These are phyloP conservation scores for Oryza coarctata DNA, from an alignment of 176 grass and related monocot genomes.

Conservation along the genomic window DNA sequence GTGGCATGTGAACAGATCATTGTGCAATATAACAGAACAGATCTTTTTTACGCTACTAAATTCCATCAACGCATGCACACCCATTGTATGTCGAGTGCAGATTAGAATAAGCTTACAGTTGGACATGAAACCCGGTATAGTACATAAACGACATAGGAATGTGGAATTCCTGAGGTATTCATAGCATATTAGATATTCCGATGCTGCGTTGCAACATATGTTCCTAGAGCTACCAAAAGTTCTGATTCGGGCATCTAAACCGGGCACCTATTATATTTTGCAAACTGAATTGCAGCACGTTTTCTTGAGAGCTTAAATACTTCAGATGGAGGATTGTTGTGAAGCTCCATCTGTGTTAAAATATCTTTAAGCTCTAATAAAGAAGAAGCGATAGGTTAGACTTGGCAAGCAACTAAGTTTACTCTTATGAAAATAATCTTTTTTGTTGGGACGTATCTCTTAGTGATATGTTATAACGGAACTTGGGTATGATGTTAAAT, in stretches of 20 bases:
- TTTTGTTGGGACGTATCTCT: too few relatives aligned
- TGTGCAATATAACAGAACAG: neutral
- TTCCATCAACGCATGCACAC: neutral
- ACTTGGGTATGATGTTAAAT: too few relatives aligned
- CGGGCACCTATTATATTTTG: neutral
- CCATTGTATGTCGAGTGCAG: neutral
- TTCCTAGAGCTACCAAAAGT: neutral
- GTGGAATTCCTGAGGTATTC: neutral
- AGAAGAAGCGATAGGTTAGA: too few relatives aligned
- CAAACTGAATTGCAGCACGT: neutral
- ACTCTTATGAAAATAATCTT: too few relatives aligned
- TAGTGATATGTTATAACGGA: too few relatives aligned
- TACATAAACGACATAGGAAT: neutral
- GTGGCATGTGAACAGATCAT: neutral
- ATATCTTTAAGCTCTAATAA: too few relatives aligned
- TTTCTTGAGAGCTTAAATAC: neutral
- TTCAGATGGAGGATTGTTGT: neutral
- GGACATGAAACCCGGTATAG: neutral
- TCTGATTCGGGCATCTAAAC: neutral
- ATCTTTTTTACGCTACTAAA: neutral
- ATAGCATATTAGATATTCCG: neutral
- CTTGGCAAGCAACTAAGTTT: too few relatives aligned
- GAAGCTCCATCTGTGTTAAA: too few relatives aligned
- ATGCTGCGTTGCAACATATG: neutral
- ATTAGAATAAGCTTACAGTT: neutral